Evolutionary conservation across 1,284 basidiomycete species (phyloP), one percentile per base, ranked within the genome.

Genomic region (Sanghuangporus sanghuang): DNA sequence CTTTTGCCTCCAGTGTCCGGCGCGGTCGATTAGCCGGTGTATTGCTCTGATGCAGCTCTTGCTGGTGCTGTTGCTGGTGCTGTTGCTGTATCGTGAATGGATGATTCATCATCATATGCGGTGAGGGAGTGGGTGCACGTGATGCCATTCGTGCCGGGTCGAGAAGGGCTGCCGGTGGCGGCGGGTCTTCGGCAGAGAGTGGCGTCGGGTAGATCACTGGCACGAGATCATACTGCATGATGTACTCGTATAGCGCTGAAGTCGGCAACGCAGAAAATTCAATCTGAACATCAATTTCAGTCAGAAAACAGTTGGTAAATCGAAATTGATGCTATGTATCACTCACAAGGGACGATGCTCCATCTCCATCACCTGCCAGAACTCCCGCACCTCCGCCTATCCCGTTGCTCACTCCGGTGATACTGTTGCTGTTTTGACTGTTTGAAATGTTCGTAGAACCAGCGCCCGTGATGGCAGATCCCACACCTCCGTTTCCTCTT

Each of bases 181-280:
- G 87, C 14, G 90, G 90, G 70, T 89, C 87, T 62, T 82, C 78
- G 11, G 79, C 77, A 6, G 81, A 77, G 57, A 86, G 74, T n/a
- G 90, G 89, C 11, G 86, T 85, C 32, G 90, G 90, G 66, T 83
- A 81, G 53, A 92, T 79, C 44, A 74, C 71, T 16, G 90, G 90
- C 23, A 89, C 78, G 58, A 92, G 79, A 70, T 90, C 85, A 69
- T 82, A 87, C 62, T 87, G 84, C 14, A 79, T 78, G 62, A 92
- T 81, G 72, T 92, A 92, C 62, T 83, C 81, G 71, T 89, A 81
- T 32, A 92, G 75, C 14, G 82, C 80, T 38, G 80, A 73, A 23
- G 76, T 76, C 21, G 89, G 82, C 74, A 92, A 77, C 67, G 82
- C 82, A 52, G 78, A 76, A 71, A 92, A 91, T 71, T 92, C 87